phyloP scores from a whole-genome alignment of 2,329 filamentous ascomycete genomes.

The Daldinia sp. region DNA sequence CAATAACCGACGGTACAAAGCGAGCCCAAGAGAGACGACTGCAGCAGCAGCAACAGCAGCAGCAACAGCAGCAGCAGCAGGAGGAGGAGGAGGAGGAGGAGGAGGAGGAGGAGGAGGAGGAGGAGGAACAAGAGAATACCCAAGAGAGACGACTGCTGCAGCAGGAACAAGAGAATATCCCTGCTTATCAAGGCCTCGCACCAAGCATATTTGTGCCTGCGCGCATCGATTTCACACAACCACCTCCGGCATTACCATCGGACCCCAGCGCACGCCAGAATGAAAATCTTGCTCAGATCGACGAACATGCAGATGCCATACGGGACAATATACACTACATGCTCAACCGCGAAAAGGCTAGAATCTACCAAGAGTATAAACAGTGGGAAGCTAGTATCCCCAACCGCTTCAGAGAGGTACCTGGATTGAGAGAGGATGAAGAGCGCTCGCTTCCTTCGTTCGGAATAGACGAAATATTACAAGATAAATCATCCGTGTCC shows the following conservation, averaged over 20 bases:
- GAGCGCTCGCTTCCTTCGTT: constrained; percentile 18
- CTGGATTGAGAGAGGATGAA: constrained; percentile 18
- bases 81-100: background rate
- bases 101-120: constrained; percentile 25
- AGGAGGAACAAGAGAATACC: constrained; percentile 5
- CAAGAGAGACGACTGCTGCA: background rate
- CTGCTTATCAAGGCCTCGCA: constrained; percentile 32
- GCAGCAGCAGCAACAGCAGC: too few species aligned
- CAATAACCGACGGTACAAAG: background rate
- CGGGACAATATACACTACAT: constrained; percentile 41
- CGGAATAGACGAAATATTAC: constrained; percentile 25
- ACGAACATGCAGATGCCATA: constrained; percentile 40
- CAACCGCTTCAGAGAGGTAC: background rate
- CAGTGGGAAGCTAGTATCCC: constrained; percentile 19
- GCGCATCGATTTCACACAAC: constrained; percentile 41
- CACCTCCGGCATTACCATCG: constrained; percentile 36
- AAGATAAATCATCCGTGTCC: constrained; percentile 7
- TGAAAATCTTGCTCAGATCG: constrained; percentile 33
- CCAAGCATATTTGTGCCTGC: constrained; percentile 43
- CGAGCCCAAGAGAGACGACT: background rate
- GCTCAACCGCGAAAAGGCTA: constrained; percentile 30
- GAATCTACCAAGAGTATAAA: constrained; percentile 26
- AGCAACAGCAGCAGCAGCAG: too few species aligned
- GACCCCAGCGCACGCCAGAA: constrained; percentile 28
- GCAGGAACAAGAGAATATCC: constrained; percentile 37